Conservation (phyloP, 305 asterid species). For the Fraxinus floribunda region DNA sequence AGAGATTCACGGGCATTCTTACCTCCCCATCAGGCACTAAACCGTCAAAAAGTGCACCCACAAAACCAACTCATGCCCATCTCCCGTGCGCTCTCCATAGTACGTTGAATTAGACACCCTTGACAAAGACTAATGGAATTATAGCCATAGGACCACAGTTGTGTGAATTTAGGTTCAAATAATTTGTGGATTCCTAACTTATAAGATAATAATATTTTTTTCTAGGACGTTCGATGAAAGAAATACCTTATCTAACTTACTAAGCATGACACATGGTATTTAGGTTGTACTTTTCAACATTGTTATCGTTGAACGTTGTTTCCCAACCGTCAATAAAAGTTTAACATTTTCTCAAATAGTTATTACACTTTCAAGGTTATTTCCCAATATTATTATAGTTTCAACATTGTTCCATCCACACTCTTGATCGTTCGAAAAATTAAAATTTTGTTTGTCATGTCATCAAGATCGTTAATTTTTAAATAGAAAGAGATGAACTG, state of each 20-base stretch:
- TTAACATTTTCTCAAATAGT: background rate
- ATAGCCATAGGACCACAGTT: background rate
- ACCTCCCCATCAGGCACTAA: conserved; percentile 25
- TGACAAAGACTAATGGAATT: background rate
- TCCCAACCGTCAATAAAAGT: background rate
- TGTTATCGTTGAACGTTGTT: background rate
- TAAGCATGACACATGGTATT: background rate
- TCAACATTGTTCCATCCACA: background rate
- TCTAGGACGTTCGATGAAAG: background rate
- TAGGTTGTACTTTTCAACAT: background rate
- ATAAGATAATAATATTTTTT: background rate
- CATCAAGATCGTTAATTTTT: background rate
- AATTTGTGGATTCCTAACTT: background rate
- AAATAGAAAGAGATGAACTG: background rate
- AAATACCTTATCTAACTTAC: background rate
- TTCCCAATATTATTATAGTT: background rate
- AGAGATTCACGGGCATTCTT: conserved; percentile 66
- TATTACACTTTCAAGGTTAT: background rate
- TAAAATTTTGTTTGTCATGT: background rate
- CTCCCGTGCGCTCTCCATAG: conserved; percentile 7
- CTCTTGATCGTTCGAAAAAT: background rate
- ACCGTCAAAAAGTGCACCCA: background rate
- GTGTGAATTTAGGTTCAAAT: background rate
- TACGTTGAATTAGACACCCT: background rate
- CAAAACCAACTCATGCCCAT: conserved; percentile 16